Evolutionary conservation across 2,329 filamentous ascomycete species (phyloP).

Genomic region (Aspergillus thermomutatus): DNA sequence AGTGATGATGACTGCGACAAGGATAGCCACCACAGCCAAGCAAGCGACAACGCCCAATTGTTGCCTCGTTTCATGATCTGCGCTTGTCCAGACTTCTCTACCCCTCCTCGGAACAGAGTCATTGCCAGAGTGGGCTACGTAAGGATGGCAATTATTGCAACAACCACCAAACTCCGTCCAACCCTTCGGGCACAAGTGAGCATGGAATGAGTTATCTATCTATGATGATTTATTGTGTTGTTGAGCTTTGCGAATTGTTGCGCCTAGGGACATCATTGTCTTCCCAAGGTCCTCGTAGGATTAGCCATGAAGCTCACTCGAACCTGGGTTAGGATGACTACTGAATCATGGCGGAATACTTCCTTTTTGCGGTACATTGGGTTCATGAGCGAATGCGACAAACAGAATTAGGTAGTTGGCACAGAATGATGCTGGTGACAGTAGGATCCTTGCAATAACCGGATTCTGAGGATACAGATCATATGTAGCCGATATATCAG

Average conservation of each 20-base stretch:
- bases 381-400: not conserved
- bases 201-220: not conserved
- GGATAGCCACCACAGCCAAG: slow-evolving; percentile 3
- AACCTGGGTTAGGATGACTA: not conserved
- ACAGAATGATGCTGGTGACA: not conserved
- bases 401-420: not conserved
- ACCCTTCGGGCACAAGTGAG: slow-evolving; percentile 9
- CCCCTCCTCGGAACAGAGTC: slow-evolving; percentile 18
- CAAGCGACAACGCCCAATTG: slow-evolving; percentile 21
- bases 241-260: not conserved
- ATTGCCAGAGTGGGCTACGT: slow-evolving; percentile 12
- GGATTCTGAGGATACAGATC: not conserved
- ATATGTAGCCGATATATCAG: not conserved
- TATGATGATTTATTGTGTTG: not conserved
- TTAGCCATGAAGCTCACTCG: not conserved
- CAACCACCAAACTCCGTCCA: not conserved
- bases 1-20: not conserved
- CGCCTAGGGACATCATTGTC: not conserved
- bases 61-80: slow-evolving; percentile 26
- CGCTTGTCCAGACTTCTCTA: slow-evolving; percentile 25
- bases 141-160: slow-evolving; percentile 13
- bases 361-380: not conserved
- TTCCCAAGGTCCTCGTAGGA: not conserved
- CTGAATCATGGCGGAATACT: not conserved
- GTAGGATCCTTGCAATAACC: not conserved